Conservation (phyloP, 495 filamentous ascomycete species). For the Penicillium nucicola region DNA sequence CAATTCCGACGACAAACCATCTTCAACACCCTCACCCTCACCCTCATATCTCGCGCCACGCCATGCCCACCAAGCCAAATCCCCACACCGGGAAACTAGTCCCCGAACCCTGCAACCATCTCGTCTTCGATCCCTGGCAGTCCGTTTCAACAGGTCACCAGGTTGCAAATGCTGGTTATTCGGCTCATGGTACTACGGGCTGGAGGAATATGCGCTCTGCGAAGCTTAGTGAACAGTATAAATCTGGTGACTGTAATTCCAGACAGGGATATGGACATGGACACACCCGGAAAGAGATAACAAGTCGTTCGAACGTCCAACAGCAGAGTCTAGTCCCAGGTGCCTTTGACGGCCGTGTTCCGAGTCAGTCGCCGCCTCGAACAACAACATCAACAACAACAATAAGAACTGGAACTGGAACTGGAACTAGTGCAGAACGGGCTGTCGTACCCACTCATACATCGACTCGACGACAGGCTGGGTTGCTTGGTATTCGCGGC, state of each 20-base stretch:
- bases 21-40: not conserved
- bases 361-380: slow-evolving; percentile 1
- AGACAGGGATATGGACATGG: too few species aligned
- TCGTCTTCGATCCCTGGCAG: slow-evolving; percentile 77
- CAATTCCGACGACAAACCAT: not conserved
- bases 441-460: too few species aligned
- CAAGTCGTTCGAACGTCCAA: not conserved
- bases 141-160: slow-evolving; percentile 80
- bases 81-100: not conserved
- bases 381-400: too few species aligned
- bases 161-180: slow-evolving; percentile 52
- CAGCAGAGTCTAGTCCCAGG: not conserved
- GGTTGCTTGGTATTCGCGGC: slow-evolving; percentile 37
- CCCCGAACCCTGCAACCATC: slow-evolving; percentile 33
- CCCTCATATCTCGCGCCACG: too few species aligned
- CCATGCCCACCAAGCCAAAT: not conserved
- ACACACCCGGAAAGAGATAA: not conserved
- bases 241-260: slow-evolving; percentile 18
- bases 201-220: slow-evolving; percentile 67
- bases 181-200: slow-evolving; percentile 32
- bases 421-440: slow-evolving; percentile 10
- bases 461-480: too few species aligned
- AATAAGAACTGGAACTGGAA: too few species aligned
- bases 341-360: slow-evolving; percentile 20
- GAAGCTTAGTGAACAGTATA: slow-evolving; percentile 69